These are phyloP conservation scores for Rhizophora mangle DNA, from an alignment of 345 rosid species.

Conservation along the genomic window DNA sequence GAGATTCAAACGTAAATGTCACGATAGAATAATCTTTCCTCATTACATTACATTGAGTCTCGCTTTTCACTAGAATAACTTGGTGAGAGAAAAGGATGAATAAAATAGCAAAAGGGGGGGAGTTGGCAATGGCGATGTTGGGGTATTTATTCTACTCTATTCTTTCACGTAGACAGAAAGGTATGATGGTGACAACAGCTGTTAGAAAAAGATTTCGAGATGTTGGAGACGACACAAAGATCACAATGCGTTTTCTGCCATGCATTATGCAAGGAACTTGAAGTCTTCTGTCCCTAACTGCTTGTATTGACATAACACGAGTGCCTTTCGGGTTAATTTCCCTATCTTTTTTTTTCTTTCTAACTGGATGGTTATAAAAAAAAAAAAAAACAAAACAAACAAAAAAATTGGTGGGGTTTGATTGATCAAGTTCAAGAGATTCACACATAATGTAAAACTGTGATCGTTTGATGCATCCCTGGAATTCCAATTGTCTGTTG, in stretches of 20 bases:
- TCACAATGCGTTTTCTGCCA: conserved; percentile 15
- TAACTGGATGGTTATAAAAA: background rate
- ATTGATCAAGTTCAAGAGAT: conserved; percentile 30
- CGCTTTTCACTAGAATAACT: no score
- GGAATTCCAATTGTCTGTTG: conserved; percentile 24
- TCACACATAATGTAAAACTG: conserved; percentile 68
- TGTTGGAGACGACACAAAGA: background rate
- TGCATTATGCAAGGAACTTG: conserved; percentile 24
- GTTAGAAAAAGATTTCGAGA: conserved; percentile 1
- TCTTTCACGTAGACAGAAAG: conserved; percentile 69
- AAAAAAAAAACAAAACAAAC: no score
- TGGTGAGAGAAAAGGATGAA: conserved; percentile 21
- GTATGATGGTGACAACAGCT: conserved; percentile 48
- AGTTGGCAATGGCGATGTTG: conserved; percentile 21
- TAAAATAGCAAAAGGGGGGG: conserved; percentile 17
- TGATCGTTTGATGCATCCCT: conserved; percentile 49
- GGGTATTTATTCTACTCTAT: conserved; percentile 14
- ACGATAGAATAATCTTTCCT: no score
- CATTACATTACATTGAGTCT: no score
- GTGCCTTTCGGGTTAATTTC: no score
- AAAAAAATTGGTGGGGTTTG: background rate
- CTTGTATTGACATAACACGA: conserved; percentile 33
- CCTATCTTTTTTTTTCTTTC: no score
- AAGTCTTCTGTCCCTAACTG: conserved; percentile 21
- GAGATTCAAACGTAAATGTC: no score